phyloP scores from a whole-genome alignment of 1,284 basidiomycete species.

The Leccinum solheimii region DNA sequence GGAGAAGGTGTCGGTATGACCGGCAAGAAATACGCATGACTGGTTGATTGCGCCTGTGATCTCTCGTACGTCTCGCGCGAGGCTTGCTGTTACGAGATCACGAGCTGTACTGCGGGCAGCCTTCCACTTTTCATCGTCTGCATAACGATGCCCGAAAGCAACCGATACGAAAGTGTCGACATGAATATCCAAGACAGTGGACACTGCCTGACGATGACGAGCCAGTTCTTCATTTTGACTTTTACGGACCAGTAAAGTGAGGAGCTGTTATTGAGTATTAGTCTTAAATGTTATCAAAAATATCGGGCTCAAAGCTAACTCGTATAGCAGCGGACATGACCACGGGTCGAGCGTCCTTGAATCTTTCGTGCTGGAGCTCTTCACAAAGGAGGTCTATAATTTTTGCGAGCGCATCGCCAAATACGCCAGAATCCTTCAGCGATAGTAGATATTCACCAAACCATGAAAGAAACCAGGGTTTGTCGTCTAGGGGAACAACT shows the following conservation, averaged over 20 bases:
- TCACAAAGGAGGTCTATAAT: conserved; percentile 72
- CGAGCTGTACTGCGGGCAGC: conserved; percentile 48
- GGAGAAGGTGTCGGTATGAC: conserved; percentile 25
- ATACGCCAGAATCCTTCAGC: conserved; percentile 50
- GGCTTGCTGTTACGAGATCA: conserved; percentile 44
- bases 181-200: conserved; percentile 56
- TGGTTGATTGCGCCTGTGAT: conserved; percentile 41
- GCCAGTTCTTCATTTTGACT: conserved; percentile 34
- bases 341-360: conserved; percentile 54
- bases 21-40: conserved; percentile 42
- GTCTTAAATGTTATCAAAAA: conserved; percentile 5
- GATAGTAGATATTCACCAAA: conserved; percentile 59
- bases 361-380: conserved; percentile 75
- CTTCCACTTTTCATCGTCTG: conserved; percentile 48
- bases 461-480: conserved; percentile 53
- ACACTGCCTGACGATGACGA: conserved; percentile 35
- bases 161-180: conserved; percentile 56
- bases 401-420: conserved; percentile 68
- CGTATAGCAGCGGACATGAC: conserved; percentile 60
- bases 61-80: conserved; percentile 47
- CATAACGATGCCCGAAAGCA: conserved; percentile 54
- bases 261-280: conserved; percentile 28
- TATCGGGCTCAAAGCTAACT: conserved; percentile 46
- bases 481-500: conserved; percentile 35
- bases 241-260: conserved; percentile 34